Conservation (phyloP, 176 grass and related monocot species). For the Oryza meyeriana region DNA sequence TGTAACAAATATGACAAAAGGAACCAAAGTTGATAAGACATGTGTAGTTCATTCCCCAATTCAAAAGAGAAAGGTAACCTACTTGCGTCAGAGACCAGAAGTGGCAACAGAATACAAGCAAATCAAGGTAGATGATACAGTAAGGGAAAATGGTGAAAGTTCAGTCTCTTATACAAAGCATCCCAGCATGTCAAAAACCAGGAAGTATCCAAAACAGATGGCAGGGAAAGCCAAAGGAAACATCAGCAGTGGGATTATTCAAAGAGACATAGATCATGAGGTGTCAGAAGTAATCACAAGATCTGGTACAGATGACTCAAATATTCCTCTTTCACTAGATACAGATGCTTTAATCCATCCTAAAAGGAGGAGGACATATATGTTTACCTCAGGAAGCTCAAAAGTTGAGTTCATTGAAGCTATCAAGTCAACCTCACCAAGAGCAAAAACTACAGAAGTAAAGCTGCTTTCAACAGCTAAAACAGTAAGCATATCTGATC, state of each 20-base stretch:
- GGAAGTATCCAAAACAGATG: slow-evolving; percentile 14
- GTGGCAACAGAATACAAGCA: not conserved
- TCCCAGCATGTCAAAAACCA: slow-evolving; percentile 19
- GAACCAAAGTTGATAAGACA: slow-evolving; percentile 9
- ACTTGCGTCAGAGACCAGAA: not conserved
- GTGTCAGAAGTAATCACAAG: slow-evolving; percentile 21
- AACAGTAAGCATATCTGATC: slow-evolving; percentile 22
- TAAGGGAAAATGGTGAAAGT: slow-evolving; percentile 17
- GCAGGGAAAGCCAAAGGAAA: slow-evolving; percentile 33
- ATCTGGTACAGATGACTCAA: slow-evolving; percentile 28
- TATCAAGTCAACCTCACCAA: slow-evolving; percentile 18
- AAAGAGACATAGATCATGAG: slow-evolving; percentile 22
- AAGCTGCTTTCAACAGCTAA: slow-evolving; percentile 26
- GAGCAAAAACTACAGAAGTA: slow-evolving; percentile 33
- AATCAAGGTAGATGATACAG: not conserved
- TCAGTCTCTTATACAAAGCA: slow-evolving; percentile 28
- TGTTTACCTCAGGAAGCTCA: slow-evolving; percentile 36
- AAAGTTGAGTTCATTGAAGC: slow-evolving; percentile 37
- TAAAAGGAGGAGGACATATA: slow-evolving; percentile 50
- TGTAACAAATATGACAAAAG: slow-evolving; percentile 14
- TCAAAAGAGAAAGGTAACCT: slow-evolving; percentile 9
- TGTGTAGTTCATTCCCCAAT: slow-evolving; percentile 17
- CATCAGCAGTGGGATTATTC: not conserved
- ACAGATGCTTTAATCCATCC: slow-evolving; percentile 42
- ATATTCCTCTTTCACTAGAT: slow-evolving; percentile 20